These are phyloP conservation scores for Aspergillus mulundensis DNA, from an alignment of 495 filamentous ascomycete species.

Conservation along the genomic window DNA sequence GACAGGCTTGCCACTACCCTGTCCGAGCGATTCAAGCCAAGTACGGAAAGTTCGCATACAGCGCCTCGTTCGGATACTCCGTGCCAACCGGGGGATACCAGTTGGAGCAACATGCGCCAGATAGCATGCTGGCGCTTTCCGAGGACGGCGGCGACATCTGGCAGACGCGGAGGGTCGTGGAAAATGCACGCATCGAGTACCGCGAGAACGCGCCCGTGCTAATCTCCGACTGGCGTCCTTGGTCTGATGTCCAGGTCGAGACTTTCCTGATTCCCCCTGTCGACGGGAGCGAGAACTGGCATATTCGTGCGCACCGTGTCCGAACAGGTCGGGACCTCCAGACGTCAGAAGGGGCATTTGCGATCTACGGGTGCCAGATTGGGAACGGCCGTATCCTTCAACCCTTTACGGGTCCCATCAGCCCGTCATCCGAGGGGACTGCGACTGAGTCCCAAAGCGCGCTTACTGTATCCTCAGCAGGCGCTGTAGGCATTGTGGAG, in stretches of 20 bases:
- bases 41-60: conserved; percentile 77
- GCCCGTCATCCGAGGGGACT: conserved; percentile 52
- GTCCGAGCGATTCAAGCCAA: conserved; percentile 77
- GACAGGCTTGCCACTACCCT: conserved; percentile 74
- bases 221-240: conserved; percentile 64
- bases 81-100: conserved; percentile 72
- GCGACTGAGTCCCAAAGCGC: conserved; percentile 47
- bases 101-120: conserved; percentile 70
- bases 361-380: conserved; percentile 59
- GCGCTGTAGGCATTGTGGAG: conserved; percentile 67
- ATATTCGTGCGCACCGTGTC: conserved; percentile 61
- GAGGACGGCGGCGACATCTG: conserved; percentile 77
- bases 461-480: conserved; percentile 59
- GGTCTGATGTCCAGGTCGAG: conserved; percentile 57
- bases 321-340: conserved; percentile 54
- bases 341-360: conserved; percentile 67
- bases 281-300: conserved; percentile 56
- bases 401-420: conserved; percentile 34
- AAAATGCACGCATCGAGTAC: conserved; percentile 53
- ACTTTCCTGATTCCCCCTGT: conserved; percentile 61
- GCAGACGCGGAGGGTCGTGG: conserved; percentile 63
- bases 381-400: conserved; percentile 56
- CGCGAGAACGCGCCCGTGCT: conserved; percentile 51
- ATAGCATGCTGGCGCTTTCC: conserved; percentile 69
- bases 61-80: conserved; percentile 68